A percentile compares a stretch with the other conserved stretches of the same genome.
These are phyloP conservation scores for Globisporangium canariense DNA, from an alignment of 352 stramenopile species.

Conservation along the genomic window DNA sequence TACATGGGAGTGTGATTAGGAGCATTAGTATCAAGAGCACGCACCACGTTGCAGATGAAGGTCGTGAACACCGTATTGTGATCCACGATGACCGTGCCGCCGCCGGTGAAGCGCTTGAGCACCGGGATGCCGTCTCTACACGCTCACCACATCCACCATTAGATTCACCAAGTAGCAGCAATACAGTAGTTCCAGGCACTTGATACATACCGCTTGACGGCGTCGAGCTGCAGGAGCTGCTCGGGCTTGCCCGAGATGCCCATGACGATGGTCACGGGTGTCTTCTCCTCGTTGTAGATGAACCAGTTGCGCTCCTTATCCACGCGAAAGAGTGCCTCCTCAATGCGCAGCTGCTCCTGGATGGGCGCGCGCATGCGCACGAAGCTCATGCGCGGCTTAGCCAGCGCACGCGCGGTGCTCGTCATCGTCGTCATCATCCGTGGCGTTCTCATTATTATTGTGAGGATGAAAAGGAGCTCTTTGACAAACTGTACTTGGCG, in stretches of 20 bases:
- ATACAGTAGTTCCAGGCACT: not conserved
- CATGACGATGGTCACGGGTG: slow-evolving; percentile 88
- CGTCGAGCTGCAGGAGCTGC: slow-evolving; percentile 81
- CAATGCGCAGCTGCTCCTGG: slow-evolving; percentile 84
- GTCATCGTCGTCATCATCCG: slow-evolving; percentile 5
- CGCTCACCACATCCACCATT: too few relatives aligned
- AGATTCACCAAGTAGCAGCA: not conserved
- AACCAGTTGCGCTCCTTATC: slow-evolving; percentile 83
- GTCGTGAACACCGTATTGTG: slow-evolving; percentile 90
- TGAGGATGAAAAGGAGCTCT: slow-evolving; percentile 1
- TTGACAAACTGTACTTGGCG: slow-evolving; percentile 7
- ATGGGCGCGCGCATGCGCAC: slow-evolving; percentile 70
- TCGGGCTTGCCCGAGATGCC: slow-evolving; percentile 94
- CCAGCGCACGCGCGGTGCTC: slow-evolving; percentile 12
- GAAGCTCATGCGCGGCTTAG: slow-evolving; percentile 62
- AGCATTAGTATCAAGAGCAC: not conserved
- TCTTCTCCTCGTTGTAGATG: slow-evolving; percentile 71
- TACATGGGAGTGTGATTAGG: too few relatives aligned
- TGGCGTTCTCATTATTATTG: not conserved
- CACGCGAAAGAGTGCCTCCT: slow-evolving; percentile 92
- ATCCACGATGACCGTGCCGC: slow-evolving; percentile 97
- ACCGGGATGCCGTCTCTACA: slow-evolving; percentile 78
- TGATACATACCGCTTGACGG: slow-evolving; percentile 60
- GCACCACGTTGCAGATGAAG: slow-evolving; percentile 86
- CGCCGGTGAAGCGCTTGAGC: slow-evolving; percentile 95